phyloP scores from a whole-genome alignment of 2,329 filamentous ascomycete genomes.

The Exophiala bonariae region DNA sequence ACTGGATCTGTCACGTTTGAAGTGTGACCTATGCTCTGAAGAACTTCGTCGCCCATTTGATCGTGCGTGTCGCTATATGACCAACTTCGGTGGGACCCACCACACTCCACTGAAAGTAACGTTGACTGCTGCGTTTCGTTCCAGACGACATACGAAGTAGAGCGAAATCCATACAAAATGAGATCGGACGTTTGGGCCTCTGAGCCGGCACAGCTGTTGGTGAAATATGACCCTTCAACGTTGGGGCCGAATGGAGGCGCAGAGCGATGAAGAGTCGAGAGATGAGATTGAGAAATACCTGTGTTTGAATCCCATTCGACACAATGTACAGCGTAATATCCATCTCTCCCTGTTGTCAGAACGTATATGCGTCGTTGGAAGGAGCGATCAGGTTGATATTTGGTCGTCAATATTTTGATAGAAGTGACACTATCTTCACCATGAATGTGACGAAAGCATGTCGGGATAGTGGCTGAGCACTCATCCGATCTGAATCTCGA shows the following conservation, averaged over 20 bases:
- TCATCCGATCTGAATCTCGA: conserved; percentile 5
- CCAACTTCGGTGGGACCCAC: conserved; percentile 80
- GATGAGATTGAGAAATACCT: neutral
- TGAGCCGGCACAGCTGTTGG: conserved; percentile 29
- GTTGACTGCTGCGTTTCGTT: conserved; percentile 72
- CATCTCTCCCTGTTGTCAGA: conserved; percentile 74
- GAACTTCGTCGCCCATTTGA: conserved; percentile 14
- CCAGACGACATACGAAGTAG: conserved; percentile 78
- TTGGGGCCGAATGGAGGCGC: conserved; percentile 71
- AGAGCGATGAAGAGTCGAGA: conserved; percentile 63
- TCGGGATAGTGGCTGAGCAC: too few species aligned
- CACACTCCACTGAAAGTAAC: conserved; percentile 73
- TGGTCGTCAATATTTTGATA: conserved; percentile 52
- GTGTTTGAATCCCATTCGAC: conserved; percentile 19
- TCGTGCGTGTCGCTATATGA: conserved; percentile 47
- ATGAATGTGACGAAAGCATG: conserved; percentile 38
- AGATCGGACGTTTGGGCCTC: conserved; percentile 47
- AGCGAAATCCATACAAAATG: conserved; percentile 76
- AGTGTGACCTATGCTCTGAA: neutral
- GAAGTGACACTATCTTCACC: conserved; percentile 67
- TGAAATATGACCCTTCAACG: conserved; percentile 71
- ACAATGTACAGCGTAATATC: conserved; percentile 67
- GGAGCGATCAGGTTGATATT: conserved; percentile 22
- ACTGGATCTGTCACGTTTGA: neutral
- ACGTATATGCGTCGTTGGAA: conserved; percentile 48